A percentile compares a stretch with the other conserved stretches of the same genome.
Conservation (phyloP, 2,329 filamentous ascomycete genomes). For the Trichoderma sp. region DNA sequence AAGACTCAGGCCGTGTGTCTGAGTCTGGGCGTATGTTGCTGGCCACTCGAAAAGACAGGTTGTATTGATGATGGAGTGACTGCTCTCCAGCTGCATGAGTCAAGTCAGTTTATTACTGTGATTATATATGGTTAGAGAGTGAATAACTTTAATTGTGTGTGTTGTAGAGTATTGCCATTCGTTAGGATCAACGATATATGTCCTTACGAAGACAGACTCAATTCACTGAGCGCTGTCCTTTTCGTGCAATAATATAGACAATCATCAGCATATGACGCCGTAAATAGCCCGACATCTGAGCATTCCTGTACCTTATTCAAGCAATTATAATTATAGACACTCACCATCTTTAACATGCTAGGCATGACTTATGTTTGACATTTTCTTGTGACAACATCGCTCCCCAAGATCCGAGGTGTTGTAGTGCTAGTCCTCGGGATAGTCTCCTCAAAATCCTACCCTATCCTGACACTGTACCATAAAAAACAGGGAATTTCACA, state of each 20-base stretch:
- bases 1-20: not conserved
- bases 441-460: not conserved
- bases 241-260: not conserved
- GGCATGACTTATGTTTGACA: not conserved
- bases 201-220: not conserved
- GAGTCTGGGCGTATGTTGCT: not conserved
- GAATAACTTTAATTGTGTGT: not conserved
- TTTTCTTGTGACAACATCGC: not conserved
- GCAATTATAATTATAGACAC: not conserved
- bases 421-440: not conserved
- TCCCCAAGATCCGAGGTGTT: not conserved
- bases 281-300: not conserved
- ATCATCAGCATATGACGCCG: not conserved
- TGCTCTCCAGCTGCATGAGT: not conserved
- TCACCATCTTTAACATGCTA: not conserved
- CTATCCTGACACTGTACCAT: not conserved
- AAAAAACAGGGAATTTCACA: not conserved
- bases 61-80: not conserved
- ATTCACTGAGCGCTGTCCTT: not conserved
- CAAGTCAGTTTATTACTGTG: not conserved
- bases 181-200: not conserved
- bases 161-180: not conserved
- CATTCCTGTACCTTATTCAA: not conserved
- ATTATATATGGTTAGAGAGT: not conserved
- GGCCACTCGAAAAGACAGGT: not conserved